These are phyloP conservation scores for Rhynchosporium graminicola DNA, from an alignment of 2,329 filamentous ascomycete genomes.

Conservation along the genomic window DNA sequence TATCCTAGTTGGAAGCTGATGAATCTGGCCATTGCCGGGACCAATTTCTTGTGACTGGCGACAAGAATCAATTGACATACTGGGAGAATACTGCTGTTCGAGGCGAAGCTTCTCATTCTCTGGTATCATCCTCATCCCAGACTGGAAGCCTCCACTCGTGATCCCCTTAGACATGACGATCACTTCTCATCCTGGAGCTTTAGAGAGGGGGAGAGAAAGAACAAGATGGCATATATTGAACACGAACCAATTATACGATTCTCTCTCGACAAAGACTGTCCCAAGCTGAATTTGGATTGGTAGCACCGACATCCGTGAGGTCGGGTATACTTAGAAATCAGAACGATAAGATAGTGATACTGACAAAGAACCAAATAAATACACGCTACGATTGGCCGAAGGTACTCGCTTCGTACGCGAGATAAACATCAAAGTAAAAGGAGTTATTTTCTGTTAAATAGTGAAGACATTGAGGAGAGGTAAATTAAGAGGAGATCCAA, in stretches of 20 bases:
- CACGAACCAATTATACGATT: too few species aligned
- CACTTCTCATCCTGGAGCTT: not conserved
- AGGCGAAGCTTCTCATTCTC: slow-evolving; percentile 30
- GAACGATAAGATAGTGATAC: not conserved
- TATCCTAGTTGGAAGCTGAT: slow-evolving; percentile 22
- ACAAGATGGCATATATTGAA: too few species aligned
- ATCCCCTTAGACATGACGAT: slow-evolving; percentile 23
- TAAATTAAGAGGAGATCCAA: too few species aligned
- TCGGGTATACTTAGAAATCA: slow-evolving; percentile 5
- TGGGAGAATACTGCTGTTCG: slow-evolving; percentile 28
- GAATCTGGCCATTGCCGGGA: slow-evolving; percentile 14
- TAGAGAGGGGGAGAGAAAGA: too few species aligned
- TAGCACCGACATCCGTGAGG: slow-evolving; percentile 8
- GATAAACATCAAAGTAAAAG: slow-evolving; percentile 10
- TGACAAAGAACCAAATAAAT: not conserved
- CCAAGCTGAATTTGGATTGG: not conserved
- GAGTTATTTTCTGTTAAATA: not conserved
- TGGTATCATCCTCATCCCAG: slow-evolving; percentile 24
- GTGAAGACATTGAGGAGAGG: too few species aligned
- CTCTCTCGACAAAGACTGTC: not conserved
- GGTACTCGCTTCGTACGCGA: slow-evolving; percentile 16
- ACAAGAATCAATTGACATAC: slow-evolving; percentile 21
- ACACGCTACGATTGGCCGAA: not conserved
- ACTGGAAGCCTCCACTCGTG: slow-evolving; percentile 14
- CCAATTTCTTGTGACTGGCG: slow-evolving; percentile 19